Evolutionary conservation across 2,329 filamentous ascomycete genomes (phyloP), one percentile per base, ranked within the genome.

Genomic region (Pseudocercospora cruenta): DNA sequence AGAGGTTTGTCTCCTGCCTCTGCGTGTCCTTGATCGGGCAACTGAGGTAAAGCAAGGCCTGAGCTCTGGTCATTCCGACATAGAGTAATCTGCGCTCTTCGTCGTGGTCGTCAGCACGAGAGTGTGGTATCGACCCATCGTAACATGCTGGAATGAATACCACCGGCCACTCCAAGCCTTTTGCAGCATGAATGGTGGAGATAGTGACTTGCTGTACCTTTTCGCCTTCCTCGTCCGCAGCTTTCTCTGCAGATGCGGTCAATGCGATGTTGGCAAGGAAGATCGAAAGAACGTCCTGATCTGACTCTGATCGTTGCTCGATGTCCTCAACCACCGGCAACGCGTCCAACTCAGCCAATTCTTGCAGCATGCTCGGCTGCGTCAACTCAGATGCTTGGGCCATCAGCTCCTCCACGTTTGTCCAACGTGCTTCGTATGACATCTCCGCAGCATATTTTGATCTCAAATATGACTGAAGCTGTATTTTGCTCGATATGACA

Each of bases 111-210:
- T 97, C 94, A 1, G 93, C 87, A 71, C 94, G 86, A 1, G 90
- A 90, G 77, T 98, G 94, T 4, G 94, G 94, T 66, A 98, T 96
- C 1, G 91, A 94, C 0, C 94, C 95, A 55, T 93, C 88, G 75
- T 96, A 97, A 26, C 93, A 90, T 1, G 91, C 92, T 5, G 95
- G 94, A 16, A 98, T 89, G 77, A 98, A 98, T 0, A 98, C 93
- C 1, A 97, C 85, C 0, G 94, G 94, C 95, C 95, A 99, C 78
- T 99, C 94, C 0, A 99, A 84, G 2, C 94, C 94, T 78, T 99
- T 99, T 2, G 94, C 93, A 0, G 94, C 93, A 76, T 99, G 94
- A 10, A 99, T 97, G 0, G 94, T 99, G 5, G 93, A 97, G 24
- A 99, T 92, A 0, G 94, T 97, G 21, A 98, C 87, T 71, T 91